A percentile compares a stretch with the other conserved stretches of the same genome.
Conservation (phyloP, 371 early-diverging fungal species). For the Circinella minor region DNA sequence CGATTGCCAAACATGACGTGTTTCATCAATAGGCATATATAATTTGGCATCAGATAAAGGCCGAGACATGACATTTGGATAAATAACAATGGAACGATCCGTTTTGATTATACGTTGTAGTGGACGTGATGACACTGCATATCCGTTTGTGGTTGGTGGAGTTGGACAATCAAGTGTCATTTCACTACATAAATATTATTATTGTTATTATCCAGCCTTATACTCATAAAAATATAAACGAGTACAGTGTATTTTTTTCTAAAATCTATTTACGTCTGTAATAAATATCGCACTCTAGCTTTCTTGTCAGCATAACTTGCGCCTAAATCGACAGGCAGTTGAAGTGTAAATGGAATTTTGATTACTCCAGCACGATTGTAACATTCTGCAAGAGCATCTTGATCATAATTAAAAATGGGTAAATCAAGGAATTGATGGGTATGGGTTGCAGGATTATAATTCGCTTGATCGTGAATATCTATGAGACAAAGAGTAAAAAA, state of each 20-base stretch:
- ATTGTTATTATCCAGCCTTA: too few relatives aligned
- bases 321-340: constrained; percentile 24
- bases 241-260: too few relatives aligned
- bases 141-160: not conserved
- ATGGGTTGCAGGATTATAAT: constrained; percentile 17
- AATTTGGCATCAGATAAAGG: constrained; percentile 15
- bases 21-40: constrained; percentile 21
- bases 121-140: not conserved
- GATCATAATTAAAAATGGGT: constrained; percentile 11
- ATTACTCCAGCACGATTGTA: constrained; percentile 5
- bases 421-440: constrained; percentile 19
- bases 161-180: not conserved
- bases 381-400: constrained; percentile 7
- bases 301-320: constrained; percentile 33
- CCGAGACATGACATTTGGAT: constrained; percentile 22
- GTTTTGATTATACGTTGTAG: not conserved
- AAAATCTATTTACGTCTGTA: constrained; percentile 26
- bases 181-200: not conserved
- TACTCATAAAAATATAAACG: too few relatives aligned
- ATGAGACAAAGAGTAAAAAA: not conserved
- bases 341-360: constrained; percentile 21
- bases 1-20: constrained; percentile 23
- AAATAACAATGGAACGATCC: constrained; percentile 10
- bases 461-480: constrained; percentile 17
- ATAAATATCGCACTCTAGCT: constrained; percentile 29